These are phyloP conservation scores for Ascobolus immersus DNA, from an alignment of 495 filamentous ascomycete genomes.

Conservation along the genomic window DNA sequence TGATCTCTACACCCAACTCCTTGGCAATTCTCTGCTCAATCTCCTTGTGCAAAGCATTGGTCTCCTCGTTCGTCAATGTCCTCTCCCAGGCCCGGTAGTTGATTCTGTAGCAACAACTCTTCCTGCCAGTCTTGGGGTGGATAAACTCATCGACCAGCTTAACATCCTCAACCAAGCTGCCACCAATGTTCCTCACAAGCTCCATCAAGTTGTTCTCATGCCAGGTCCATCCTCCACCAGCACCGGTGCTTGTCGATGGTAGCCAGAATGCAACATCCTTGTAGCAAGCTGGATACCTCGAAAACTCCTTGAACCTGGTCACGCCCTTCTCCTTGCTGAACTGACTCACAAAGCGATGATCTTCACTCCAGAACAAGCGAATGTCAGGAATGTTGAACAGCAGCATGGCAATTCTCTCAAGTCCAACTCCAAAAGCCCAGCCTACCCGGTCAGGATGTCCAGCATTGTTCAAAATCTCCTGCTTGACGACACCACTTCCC, in stretches of 20 bases:
- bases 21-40: slow-evolving; percentile 36
- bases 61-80: slow-evolving; percentile 59
- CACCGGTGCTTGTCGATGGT: slow-evolving; percentile 26
- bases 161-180: slow-evolving; percentile 71
- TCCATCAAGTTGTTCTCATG: slow-evolving; percentile 98
- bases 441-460: slow-evolving; percentile 41
- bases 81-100: slow-evolving; percentile 75
- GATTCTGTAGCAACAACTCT: slow-evolving; percentile 74
- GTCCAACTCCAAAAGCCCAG: slow-evolving; percentile 86
- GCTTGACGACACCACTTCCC: slow-evolving; percentile 74
- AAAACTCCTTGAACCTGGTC: slow-evolving; percentile 56
- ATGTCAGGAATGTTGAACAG: slow-evolving; percentile 91
- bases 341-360: slow-evolving; percentile 56
- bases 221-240: slow-evolving; percentile 30
- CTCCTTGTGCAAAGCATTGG: slow-evolving; percentile 45
- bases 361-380: slow-evolving; percentile 83
- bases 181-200: slow-evolving; percentile 51
- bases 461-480: slow-evolving; percentile 51
- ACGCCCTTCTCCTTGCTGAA: slow-evolving; percentile 35
- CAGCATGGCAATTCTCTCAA: slow-evolving; percentile 89
- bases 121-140: slow-evolving; percentile 61
- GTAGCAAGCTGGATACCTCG: slow-evolving; percentile 61
- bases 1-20: slow-evolving; percentile 54
- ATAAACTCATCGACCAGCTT: slow-evolving; percentile 53
- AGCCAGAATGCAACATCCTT: slow-evolving; percentile 94